Evolutionary conservation across 2,329 filamentous ascomycete species (phyloP).

Genomic region (Aureobasidium sp.): DNA sequence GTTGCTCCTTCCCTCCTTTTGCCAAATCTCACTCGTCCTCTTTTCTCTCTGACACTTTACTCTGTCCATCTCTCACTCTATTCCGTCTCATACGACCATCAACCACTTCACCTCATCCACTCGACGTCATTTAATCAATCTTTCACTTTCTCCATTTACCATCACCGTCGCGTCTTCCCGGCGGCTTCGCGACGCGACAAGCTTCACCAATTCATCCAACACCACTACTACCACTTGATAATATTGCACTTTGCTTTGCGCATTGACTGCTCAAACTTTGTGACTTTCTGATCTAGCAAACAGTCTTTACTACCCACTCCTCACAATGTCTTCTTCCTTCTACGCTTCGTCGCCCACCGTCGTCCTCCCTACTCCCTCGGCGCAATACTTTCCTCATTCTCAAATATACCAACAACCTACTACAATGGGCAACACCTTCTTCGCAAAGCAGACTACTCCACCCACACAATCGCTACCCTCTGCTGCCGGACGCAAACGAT

Average conservation of each 20-base stretch:
- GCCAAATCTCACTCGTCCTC: neutral
- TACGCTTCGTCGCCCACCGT: slow-evolving; percentile 39
- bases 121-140: slow-evolving; percentile 12
- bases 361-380: slow-evolving; percentile 34
- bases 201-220: neutral
- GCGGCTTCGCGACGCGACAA: slow-evolving; percentile 10
- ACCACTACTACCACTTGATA: neutral
- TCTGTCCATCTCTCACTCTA: neutral
- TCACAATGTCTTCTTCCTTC: slow-evolving; percentile 25
- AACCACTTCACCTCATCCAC: neutral
- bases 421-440: slow-evolving; percentile 12
- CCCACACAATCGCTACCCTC: slow-evolving; percentile 23
- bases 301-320: slow-evolving; percentile 17
- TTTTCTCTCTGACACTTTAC: neutral
- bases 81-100: neutral
- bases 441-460: slow-evolving; percentile 15
- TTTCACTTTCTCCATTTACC: slow-evolving; percentile 2
- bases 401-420: slow-evolving; percentile 19
- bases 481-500: slow-evolving; percentile 63
- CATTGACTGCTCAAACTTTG: neutral
- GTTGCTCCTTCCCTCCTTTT: neutral
- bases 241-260: neutral
- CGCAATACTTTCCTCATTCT: slow-evolving; percentile 22
- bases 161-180: slow-evolving; percentile 4
- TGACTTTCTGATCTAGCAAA: slow-evolving; percentile 13